Base-by-base conservation (phyloP, 306 rosid species). In the cucumber (Cucumis sativus) region DNA sequence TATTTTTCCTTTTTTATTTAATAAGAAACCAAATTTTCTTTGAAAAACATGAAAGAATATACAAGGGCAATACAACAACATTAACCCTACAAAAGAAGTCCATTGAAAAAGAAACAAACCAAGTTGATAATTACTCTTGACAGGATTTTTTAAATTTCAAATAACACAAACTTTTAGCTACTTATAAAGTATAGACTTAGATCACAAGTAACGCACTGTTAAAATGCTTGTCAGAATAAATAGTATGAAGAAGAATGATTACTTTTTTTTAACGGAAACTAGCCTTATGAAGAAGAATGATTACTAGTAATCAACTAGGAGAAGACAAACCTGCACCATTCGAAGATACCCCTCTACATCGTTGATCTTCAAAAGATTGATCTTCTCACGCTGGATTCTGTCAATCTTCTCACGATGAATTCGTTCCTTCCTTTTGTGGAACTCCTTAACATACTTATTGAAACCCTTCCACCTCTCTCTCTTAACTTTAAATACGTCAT, bases 321-420 rank as follows among this genome's bases (percentile, higher is more conserved):
- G 13, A 79, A 63, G 79, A 67, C 84, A 84, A 72, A 96, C 99
- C 96, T 96, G 98, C 83, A 96, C 99, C 99, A 96, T 96, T 74
- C 99, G 93, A 72, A 96, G 85, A 83, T 96, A 96, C 28, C 99
- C 99, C 85, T 96, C 99, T 86, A 96, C 99, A 12, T 96, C 99
- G 52, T 96, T 96, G 86, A 96, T 92, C 87, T 96, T 96, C 80
- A 96, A 89, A 79, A 96, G 85, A 91, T 96, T 96, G 82, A 96
- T 96, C 86, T 96, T 96, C 76, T 96, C 99, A 75, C 99, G 97
- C 86, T 96, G 99, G 81, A 96, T 92, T 87, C 99, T 82, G 83
- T 96, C 99, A 83, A 92, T 91, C 87, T 91, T 96, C 83, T 96
- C 99, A 45, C 99, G 99, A 86, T 96, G 96, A 81, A 92, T 87